These are phyloP conservation scores for Rhodotorula graminis DNA, from an alignment of 768 basidiomycete species.

Conservation along the genomic window DNA sequence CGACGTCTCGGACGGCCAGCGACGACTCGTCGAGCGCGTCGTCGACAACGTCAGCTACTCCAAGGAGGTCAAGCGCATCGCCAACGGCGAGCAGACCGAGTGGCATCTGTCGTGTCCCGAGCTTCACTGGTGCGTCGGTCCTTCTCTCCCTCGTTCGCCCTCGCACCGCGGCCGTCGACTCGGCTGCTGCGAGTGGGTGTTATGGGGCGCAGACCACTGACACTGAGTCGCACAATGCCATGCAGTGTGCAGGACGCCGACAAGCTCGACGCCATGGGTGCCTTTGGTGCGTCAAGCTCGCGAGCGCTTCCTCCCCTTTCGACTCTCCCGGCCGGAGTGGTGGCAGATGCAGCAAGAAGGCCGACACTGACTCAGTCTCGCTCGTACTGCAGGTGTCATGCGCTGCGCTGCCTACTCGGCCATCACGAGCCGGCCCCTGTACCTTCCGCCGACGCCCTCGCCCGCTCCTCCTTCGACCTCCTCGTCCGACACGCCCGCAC, in stretches of 20 bases:
- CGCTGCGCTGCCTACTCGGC: constrained; percentile 41
- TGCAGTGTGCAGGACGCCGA: constrained; percentile 38
- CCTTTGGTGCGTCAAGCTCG: constrained; percentile 23
- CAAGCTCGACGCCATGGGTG: constrained; percentile 39
- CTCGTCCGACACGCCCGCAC: neutral
- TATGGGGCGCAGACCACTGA: no score
- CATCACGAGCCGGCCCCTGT: constrained; percentile 21
- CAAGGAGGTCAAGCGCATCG: constrained; percentile 30
- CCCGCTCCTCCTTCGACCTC: neutral
- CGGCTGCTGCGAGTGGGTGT: no score
- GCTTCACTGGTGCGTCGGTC: constrained; percentile 28
- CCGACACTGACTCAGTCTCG: neutral
- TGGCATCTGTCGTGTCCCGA: constrained; percentile 28
- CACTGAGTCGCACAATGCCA: neutral
- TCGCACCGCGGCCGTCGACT: no score
- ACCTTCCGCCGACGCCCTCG: neutral
- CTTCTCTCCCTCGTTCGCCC: neutral
- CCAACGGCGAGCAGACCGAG: constrained; percentile 1
- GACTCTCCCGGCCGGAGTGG: no score
- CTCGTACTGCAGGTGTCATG: constrained; percentile 25
- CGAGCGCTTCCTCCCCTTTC: no score
- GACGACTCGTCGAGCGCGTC: constrained; percentile 19
- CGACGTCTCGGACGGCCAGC: neutral
- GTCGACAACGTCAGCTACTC: constrained; percentile 36
- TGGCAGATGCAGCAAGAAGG: no score